Evolutionary conservation across 345 rosid genomes (phyloP).

Genomic region (Arabis hirsuta): DNA sequence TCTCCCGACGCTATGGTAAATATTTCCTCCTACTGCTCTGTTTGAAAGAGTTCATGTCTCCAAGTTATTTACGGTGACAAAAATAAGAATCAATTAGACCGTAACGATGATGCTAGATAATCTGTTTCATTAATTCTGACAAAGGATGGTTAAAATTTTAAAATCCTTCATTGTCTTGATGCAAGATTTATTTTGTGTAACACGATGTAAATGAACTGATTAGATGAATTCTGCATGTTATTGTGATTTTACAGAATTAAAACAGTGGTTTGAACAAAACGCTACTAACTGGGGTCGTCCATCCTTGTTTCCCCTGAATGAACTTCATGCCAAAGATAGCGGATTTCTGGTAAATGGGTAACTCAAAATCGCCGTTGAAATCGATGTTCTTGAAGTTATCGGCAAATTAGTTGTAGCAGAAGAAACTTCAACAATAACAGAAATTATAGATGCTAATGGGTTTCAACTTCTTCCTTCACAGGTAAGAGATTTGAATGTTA

Average conservation of each 20-base stretch:
- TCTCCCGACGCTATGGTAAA: neutral
- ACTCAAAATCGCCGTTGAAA: constrained; percentile 65
- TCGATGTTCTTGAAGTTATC: constrained; percentile 35
- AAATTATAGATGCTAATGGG: no score
- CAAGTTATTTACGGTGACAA: no score
- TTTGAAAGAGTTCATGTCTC: no score
- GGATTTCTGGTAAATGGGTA: constrained; percentile 51
- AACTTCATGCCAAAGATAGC: constrained; percentile 5
- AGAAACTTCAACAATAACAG: no score
- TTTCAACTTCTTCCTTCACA: constrained; percentile 14
- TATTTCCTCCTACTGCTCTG: no score
- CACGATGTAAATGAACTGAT: no score
- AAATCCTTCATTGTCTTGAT: no score
- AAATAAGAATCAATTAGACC: no score
- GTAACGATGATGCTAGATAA: no score
- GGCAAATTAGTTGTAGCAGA: constrained; percentile 24
- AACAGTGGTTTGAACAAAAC: constrained; percentile 4
- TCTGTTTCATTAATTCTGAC: no score
- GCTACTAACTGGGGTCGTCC: neutral
- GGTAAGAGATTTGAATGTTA: neutral
- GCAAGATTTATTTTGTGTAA: no score
- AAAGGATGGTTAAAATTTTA: no score
- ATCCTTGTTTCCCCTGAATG: neutral
- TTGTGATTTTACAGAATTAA: neutral
- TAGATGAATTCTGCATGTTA: neutral